Evolutionary conservation across 352 stramenopile genomes (phyloP).

Genomic region (Phytophthora pluvialis): DNA sequence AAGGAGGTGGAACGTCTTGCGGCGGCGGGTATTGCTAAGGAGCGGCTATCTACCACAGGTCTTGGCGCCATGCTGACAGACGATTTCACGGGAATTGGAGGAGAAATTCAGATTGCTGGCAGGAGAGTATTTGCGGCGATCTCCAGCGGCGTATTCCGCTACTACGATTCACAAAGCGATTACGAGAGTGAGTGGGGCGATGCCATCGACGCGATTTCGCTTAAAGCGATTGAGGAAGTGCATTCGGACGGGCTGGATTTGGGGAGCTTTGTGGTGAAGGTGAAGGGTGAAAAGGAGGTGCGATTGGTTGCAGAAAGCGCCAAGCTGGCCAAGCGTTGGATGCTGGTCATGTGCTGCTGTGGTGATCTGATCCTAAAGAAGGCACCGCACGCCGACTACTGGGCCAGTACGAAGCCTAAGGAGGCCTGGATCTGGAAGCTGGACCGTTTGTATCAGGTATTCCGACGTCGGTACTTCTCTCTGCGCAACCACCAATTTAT

Average conservation of each 20-base stretch:
- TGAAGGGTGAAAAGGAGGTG: slow-evolving; percentile 75
- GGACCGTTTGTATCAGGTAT: slow-evolving; percentile 86
- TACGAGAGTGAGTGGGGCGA: slow-evolving; percentile 87
- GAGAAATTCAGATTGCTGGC: slow-evolving; percentile 71
- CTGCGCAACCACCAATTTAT: slow-evolving; percentile 86
- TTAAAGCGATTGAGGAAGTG: slow-evolving; percentile 81
- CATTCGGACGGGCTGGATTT: slow-evolving; percentile 76
- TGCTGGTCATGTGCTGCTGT: slow-evolving; percentile 90
- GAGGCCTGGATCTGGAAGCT: slow-evolving; percentile 91
- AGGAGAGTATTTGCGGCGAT: slow-evolving; percentile 78
- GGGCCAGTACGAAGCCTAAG: slow-evolving; percentile 79
- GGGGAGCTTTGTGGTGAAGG: slow-evolving; percentile 80
- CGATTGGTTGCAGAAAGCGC: slow-evolving; percentile 74
- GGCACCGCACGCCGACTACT: slow-evolving; percentile 64
- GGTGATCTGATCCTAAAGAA: slow-evolving; percentile 81
- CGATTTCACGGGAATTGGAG: slow-evolving; percentile 65
- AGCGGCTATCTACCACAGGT: slow-evolving; percentile 35
- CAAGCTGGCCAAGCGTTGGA: slow-evolving; percentile 81
- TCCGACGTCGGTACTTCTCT: slow-evolving; percentile 83
- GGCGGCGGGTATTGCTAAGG: slow-evolving; percentile 39
- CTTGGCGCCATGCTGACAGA: slow-evolving; percentile 36
- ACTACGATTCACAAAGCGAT: slow-evolving; percentile 85
- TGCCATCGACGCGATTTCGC: slow-evolving; percentile 79
- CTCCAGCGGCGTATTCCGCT: slow-evolving; percentile 85
- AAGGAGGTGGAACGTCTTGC: slow-evolving; percentile 37